Conservation (phyloP, 2,329 filamentous ascomycete species). For the Aquanectria penicillioides region DNA sequence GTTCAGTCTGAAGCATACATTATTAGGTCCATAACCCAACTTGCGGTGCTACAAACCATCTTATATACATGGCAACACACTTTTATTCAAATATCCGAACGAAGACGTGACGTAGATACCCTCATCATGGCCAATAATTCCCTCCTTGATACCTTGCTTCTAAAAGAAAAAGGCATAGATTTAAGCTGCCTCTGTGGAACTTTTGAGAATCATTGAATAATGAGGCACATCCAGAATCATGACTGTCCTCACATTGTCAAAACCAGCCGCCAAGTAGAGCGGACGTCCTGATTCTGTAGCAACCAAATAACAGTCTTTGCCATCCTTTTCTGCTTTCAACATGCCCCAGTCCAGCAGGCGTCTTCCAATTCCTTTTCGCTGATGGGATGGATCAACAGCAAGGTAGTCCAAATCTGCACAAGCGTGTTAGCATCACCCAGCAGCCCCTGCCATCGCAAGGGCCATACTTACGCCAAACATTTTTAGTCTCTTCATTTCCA, state of each 20-base stretch:
- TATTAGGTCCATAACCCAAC: too few species aligned
- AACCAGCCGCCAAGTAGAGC: constrained; percentile 4
- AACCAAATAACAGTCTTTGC: constrained; percentile 14
- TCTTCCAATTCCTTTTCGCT: constrained; percentile 12
- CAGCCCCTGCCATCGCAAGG: background rate
- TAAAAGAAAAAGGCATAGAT: too few species aligned
- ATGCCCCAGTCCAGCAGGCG: constrained; percentile 11
- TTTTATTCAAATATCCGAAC: too few species aligned
- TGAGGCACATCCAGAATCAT: constrained; percentile 11
- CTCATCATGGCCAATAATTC: too few species aligned
- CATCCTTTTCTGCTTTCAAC: background rate
- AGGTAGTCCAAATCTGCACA: constrained; percentile 15
- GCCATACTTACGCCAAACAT: constrained; percentile 14
- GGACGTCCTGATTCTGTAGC: constrained; percentile 8
- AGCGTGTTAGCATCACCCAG: too few species aligned
- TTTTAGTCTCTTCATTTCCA: background rate
- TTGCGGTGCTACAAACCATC: too few species aligned
- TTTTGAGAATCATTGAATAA: constrained; percentile 13
- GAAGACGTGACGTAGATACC: too few species aligned
- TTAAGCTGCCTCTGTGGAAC: background rate
- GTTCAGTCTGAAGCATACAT: too few species aligned
- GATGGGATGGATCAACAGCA: constrained; percentile 12
- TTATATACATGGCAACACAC: too few species aligned
- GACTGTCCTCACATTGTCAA: constrained; percentile 11
- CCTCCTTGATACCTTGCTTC: too few species aligned